Conservation (phyloP, 2,329 filamentous ascomycete genomes). For the Cladophialophora bantiana region DNA sequence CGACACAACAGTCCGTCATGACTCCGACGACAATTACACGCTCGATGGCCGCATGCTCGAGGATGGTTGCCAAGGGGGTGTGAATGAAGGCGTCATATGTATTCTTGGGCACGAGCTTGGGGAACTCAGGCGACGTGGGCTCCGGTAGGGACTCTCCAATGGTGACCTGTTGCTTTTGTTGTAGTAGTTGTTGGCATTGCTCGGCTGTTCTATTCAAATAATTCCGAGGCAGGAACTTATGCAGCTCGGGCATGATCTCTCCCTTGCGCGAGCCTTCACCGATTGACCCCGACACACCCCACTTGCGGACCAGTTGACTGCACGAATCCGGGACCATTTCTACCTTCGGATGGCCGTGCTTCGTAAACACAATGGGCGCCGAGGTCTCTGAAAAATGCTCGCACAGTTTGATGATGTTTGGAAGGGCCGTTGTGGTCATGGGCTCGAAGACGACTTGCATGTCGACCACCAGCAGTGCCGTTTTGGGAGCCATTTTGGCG, state of each 20-base stretch:
- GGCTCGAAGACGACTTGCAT: conserved; percentile 50
- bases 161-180: conserved; percentile 1
- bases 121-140: conserved; percentile 9
- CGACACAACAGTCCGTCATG: conserved; percentile 53
- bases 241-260: conserved; percentile 44
- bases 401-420: conserved; percentile 47
- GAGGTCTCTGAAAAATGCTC: conserved; percentile 41
- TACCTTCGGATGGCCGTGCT: conserved; percentile 48
- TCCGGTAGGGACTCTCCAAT: conserved; percentile 26
- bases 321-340: conserved; percentile 44
- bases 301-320: conserved; percentile 52
- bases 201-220: background rate
- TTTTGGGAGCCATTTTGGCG: conserved; percentile 32
- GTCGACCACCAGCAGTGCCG: conserved; percentile 52
- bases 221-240: conserved; percentile 36
- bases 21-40: conserved; percentile 51
- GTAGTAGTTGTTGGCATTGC: background rate
- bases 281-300: conserved; percentile 47
- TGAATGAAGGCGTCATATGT: conserved; percentile 53
- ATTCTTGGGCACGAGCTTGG: conserved; percentile 47
- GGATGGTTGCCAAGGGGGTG: conserved; percentile 43
- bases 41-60: conserved; percentile 43
- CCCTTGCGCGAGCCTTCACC: conserved; percentile 44
- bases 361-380: conserved; percentile 49
- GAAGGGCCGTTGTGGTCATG: conserved; percentile 46